Evolutionary conservation across 2,329 filamentous ascomycete species (phyloP).

Genomic region (Apiospora marii): DNA sequence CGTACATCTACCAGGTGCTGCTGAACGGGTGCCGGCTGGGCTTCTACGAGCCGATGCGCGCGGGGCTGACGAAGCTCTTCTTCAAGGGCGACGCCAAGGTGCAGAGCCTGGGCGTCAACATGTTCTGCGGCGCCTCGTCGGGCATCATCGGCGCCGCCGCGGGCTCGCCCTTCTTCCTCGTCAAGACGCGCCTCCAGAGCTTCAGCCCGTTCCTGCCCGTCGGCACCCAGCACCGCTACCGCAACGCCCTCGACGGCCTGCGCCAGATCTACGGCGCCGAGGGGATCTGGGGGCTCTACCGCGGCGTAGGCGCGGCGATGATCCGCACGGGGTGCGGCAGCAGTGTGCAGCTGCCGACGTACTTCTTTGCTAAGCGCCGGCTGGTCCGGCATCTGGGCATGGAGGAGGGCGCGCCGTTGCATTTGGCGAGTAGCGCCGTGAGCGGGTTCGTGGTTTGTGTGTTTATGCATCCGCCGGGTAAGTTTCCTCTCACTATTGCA

Average conservation of each 20-base stretch:
- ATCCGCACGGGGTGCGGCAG: conserved; percentile 95
- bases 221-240: conserved; percentile 95
- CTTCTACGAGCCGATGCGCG: conserved; percentile 95
- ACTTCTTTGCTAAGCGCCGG: conserved; percentile 94
- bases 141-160: conserved; percentile 92
- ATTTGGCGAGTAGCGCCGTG: conserved; percentile 85
- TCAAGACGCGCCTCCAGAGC: conserved; percentile 95
- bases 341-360: conserved; percentile 95
- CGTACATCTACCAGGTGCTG: conserved; percentile 95
- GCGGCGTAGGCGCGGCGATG: conserved; percentile 92
- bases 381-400: conserved; percentile 84
- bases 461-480: conserved; percentile 96
- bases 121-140: conserved; percentile 88
- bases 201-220: conserved; percentile 92
- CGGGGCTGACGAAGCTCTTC: conserved; percentile 71
- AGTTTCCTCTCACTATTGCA: conserved; percentile 38
- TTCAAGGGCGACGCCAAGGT: conserved; percentile 72
- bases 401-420: conserved; percentile 88
- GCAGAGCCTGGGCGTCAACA: conserved; percentile 90
- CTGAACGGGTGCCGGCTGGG: conserved; percentile 96
- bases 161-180: conserved; percentile 95
- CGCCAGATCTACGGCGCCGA: conserved; percentile 79
- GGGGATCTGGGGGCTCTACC: conserved; percentile 83
- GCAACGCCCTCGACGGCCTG: conserved; percentile 84
- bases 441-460: conserved; percentile 97